These are phyloP conservation scores for Exophiala aquamarina DNA, from an alignment of 2,329 filamentous ascomycete species.

Conservation along the genomic window DNA sequence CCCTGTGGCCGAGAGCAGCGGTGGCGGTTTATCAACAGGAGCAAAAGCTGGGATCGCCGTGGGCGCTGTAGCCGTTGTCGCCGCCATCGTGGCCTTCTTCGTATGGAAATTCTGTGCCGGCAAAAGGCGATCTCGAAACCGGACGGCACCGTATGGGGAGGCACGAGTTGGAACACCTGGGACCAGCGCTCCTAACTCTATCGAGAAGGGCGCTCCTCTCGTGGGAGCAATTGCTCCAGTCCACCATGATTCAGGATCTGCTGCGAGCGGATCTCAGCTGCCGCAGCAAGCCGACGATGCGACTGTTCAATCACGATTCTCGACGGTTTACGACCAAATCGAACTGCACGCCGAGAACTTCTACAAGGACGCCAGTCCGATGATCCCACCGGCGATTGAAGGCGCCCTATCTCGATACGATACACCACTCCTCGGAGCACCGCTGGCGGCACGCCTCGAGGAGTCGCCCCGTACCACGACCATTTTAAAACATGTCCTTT, in stretches of 20 bases:
- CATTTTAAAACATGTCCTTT: constrained; percentile 5
- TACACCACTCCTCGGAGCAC: constrained; percentile 1
- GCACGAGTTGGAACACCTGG: background rate
- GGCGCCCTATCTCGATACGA: constrained; percentile 2
- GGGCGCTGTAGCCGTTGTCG: constrained; percentile 15
- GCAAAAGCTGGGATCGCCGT: constrained; percentile 17
- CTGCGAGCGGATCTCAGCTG: constrained; percentile 16
- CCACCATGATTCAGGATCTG: background rate
- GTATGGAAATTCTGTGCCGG: constrained; percentile 1
- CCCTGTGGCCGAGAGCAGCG: background rate
- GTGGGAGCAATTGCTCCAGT: background rate
- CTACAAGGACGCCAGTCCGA: constrained; percentile 25
- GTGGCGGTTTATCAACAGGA: constrained; percentile 1
- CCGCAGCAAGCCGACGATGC: constrained; percentile 35
- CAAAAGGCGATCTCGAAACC: background rate
- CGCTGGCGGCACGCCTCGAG: background rate
- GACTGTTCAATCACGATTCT: constrained; percentile 28
- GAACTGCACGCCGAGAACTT: constrained; percentile 39
- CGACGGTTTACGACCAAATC: constrained; percentile 35
- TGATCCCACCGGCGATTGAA: constrained; percentile 3
- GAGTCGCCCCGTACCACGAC: constrained; percentile 9
- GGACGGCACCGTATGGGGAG: background rate
- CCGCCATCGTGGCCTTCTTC: constrained; percentile 6
- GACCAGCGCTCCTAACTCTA: background rate
- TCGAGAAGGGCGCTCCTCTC: background rate